These are phyloP conservation scores for Agrocybe pediades DNA, from an alignment of 768 basidiomycete species.

Conservation along the genomic window DNA sequence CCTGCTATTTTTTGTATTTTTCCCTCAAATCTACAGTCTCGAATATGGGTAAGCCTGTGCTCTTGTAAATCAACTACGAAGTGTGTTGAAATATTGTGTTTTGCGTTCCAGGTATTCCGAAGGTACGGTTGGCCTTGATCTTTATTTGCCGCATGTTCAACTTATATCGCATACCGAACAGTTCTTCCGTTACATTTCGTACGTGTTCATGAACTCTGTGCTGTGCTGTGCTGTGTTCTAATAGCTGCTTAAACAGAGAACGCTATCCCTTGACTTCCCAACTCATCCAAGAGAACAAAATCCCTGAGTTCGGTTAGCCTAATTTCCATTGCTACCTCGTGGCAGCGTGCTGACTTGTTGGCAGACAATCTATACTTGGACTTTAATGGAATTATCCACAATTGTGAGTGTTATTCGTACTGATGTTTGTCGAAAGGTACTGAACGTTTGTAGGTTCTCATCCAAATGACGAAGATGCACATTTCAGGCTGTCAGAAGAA, in stretches of 20 bases:
- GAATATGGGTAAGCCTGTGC: conserved; percentile 24
- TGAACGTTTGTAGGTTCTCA: conserved; percentile 66
- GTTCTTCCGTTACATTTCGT: conserved; percentile 99
- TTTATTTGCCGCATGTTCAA: not conserved
- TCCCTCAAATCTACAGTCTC: conserved; percentile 1
- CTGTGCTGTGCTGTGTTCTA: not conserved
- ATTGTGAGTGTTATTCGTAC: conserved; percentile 47
- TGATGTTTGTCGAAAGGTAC: not conserved
- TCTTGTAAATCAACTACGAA: not conserved
- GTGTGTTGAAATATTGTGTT: not conserved
- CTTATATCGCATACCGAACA: too few relatives aligned
- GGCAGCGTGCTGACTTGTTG: conserved; percentile 8
- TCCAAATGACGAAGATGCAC: conserved; percentile 94
- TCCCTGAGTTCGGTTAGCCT: conserved; percentile 89
- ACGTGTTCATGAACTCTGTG: conserved; percentile 30
- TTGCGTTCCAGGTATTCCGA: conserved; percentile 56
- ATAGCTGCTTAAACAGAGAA: conserved; percentile 55
- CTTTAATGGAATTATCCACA: conserved; percentile 93
- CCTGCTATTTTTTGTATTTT: conserved; percentile 1
- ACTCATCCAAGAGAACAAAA: conserved; percentile 97
- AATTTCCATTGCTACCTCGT: not conserved
- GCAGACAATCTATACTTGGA: conserved; percentile 90
- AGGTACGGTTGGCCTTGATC: conserved; percentile 40
- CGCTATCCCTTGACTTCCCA: conserved; percentile 98
- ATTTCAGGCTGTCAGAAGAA: conserved; percentile 94